phyloP scores from a whole-genome alignment of 2,329 filamentous ascomycete species.

The Zopfia rhizophila region DNA sequence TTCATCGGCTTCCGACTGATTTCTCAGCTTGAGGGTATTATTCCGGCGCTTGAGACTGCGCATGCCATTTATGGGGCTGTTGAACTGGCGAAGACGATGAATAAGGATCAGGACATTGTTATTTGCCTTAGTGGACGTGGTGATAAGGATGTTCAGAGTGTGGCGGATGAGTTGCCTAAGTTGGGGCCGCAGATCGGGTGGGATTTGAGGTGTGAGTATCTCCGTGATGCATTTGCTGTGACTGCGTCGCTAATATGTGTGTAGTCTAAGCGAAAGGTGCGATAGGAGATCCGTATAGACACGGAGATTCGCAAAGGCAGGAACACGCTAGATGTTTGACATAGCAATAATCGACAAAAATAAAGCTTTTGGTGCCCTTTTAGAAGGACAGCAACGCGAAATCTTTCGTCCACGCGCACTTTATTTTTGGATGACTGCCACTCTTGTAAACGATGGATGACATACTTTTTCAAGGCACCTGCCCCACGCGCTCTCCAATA shows the following conservation, averaged over 20 bases:
- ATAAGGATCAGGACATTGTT: constrained; percentile 87
- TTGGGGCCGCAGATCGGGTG: constrained; percentile 88
- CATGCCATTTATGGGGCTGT: constrained; percentile 92
- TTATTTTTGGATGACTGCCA: no score
- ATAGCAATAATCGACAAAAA: no score
- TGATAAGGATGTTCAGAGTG: constrained; percentile 98
- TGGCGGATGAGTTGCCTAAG: constrained; percentile 90
- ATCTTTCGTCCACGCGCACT: no score
- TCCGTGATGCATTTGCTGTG: background rate
- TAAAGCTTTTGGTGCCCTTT: no score
- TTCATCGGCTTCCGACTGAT: constrained; percentile 87
- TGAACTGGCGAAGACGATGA: constrained; percentile 92
- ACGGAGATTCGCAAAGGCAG: no score
- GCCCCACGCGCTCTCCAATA: no score
- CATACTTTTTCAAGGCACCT: no score
- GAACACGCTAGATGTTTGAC: no score
- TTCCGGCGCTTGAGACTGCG: constrained; percentile 91
- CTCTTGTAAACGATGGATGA: no score
- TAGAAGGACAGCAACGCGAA: no score
- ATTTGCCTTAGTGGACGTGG: constrained; percentile 93
- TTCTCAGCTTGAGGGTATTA: constrained; percentile 92
- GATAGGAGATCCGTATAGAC: no score
- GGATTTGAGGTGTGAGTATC: constrained; percentile 65
- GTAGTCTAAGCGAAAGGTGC: constrained; percentile 44
- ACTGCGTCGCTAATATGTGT: constrained; percentile 28